Conservation (phyloP, 2,329 filamentous ascomycete species). For the Colletotrichum tanaceti region DNA sequence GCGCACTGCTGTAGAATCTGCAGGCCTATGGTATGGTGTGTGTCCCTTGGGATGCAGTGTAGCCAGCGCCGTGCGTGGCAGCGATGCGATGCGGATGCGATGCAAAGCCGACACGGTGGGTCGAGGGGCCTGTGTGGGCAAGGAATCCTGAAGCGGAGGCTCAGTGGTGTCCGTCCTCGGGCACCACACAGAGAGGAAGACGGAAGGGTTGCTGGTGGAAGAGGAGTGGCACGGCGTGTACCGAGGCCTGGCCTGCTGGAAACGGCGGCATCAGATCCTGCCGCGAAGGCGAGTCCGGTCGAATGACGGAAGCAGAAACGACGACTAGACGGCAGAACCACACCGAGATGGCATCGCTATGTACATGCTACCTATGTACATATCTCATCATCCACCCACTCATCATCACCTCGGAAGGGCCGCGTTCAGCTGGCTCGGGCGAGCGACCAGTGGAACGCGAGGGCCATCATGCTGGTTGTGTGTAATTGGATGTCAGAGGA, state of each 20-base stretch:
- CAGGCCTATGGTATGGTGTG: constrained; percentile 15
- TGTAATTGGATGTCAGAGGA: background rate
- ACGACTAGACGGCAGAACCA: constrained; percentile 3
- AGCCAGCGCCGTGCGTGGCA: constrained; percentile 18
- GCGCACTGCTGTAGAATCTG: constrained; percentile 31
- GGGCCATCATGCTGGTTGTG: constrained; percentile 21
- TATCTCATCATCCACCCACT: constrained; percentile 4
- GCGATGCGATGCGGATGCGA: constrained; percentile 37
- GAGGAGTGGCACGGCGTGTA: background rate
- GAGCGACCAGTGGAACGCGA: constrained; percentile 17
- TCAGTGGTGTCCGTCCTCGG: constrained; percentile 10
- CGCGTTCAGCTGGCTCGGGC: constrained; percentile 33
- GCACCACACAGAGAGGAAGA: constrained; percentile 1
- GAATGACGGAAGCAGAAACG: constrained; percentile 30
- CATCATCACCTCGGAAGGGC: constrained; percentile 11
- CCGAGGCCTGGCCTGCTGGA: constrained; percentile 15
- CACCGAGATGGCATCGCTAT: constrained; percentile 7
- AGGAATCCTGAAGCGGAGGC: background rate
- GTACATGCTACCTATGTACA: too few species aligned
- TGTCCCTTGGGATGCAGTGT: constrained; percentile 22
- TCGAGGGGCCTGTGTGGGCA: background rate
- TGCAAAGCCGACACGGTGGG: constrained; percentile 20
- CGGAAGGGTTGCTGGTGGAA: background rate
- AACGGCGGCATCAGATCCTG: constrained; percentile 20
- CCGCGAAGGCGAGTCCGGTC: background rate